phyloP scores from a whole-genome alignment of 78 protist species.

The Thecamonas trahens region DNA sequence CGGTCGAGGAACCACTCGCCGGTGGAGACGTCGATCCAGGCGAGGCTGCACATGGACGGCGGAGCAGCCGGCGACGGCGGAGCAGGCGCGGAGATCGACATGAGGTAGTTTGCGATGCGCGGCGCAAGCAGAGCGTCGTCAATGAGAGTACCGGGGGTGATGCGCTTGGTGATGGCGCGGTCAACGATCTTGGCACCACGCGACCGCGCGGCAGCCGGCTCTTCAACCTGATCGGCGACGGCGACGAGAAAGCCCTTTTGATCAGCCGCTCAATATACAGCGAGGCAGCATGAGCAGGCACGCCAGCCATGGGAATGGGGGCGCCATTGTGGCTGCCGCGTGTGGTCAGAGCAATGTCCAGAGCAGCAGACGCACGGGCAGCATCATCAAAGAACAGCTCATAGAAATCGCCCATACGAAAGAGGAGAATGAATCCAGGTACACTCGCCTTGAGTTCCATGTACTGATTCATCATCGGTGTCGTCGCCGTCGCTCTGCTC shows the following conservation, averaged over 20 bases:
- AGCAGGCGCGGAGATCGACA: background rate
- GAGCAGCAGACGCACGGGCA: background rate
- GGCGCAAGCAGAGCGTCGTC: constrained; percentile 6
- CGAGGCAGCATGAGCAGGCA: constrained; percentile 3
- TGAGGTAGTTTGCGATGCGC: background rate
- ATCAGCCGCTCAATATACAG: constrained; percentile 2
- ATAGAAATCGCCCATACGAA: constrained; percentile 60
- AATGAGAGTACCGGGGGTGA: constrained; percentile 12
- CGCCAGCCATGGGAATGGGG: constrained; percentile 4
- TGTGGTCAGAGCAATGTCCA: constrained; percentile 12
- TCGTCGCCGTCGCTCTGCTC: no score
- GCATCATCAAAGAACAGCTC: constrained; percentile 60
- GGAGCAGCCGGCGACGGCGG: background rate
- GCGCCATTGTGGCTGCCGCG: background rate
- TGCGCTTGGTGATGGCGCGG: background rate
- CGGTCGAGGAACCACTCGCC: background rate
- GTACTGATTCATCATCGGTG: constrained; percentile 36
- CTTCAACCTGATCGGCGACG: background rate
- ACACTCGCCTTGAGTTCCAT: constrained; percentile 17
- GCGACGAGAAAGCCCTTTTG: background rate
- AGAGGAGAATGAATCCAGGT: constrained; percentile 32
- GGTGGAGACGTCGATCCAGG: constrained; percentile 19
- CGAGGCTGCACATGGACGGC: background rate
- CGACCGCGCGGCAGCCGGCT: background rate
- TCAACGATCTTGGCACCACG: background rate